phyloP scores from a whole-genome alignment of 371 early-diverging fungal species.

The Phascolomyces articulosus region DNA sequence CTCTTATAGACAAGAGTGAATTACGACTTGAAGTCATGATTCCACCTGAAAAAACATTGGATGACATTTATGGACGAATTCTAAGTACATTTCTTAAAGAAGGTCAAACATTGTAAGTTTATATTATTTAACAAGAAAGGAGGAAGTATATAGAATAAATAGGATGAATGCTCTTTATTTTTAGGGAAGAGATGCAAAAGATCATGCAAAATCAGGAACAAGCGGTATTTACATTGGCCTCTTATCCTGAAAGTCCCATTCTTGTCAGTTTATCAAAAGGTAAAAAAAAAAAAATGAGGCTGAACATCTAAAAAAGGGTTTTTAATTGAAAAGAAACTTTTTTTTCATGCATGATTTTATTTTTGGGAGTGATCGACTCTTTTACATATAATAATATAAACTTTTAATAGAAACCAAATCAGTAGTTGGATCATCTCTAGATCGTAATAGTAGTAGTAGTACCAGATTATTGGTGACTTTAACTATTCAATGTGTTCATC shows the following conservation, averaged over 20 bases:
- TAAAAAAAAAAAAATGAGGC: neutral
- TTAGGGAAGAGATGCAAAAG: constrained; percentile 8
- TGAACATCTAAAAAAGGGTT: too few relatives aligned
- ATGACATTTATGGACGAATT: neutral
- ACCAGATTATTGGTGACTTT: neutral
- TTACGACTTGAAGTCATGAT: neutral
- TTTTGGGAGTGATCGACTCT: too few relatives aligned
- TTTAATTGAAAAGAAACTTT: too few relatives aligned
- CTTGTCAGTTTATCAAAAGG: constrained; percentile 7
- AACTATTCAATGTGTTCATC: neutral
- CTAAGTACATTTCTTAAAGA: neutral
- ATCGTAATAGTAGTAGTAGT: neutral
- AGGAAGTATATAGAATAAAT: neutral
- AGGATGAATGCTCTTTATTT: too few relatives aligned
- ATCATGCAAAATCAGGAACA: constrained; percentile 2
- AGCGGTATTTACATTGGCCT: neutral
- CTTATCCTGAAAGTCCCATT: neutral
- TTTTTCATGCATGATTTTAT: too few relatives aligned
- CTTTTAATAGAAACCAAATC: too few relatives aligned
- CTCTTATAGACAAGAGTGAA: neutral
- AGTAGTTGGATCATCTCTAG: neutral
- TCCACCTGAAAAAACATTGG: neutral
- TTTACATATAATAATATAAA: too few relatives aligned
- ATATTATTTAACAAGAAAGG: neutral
- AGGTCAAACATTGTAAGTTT: neutral